Evolutionary conservation across 2,329 filamentous ascomycete species (phyloP), one percentile per base, ranked within the genome.

Genomic region (Monosporascus sp.): DNA sequence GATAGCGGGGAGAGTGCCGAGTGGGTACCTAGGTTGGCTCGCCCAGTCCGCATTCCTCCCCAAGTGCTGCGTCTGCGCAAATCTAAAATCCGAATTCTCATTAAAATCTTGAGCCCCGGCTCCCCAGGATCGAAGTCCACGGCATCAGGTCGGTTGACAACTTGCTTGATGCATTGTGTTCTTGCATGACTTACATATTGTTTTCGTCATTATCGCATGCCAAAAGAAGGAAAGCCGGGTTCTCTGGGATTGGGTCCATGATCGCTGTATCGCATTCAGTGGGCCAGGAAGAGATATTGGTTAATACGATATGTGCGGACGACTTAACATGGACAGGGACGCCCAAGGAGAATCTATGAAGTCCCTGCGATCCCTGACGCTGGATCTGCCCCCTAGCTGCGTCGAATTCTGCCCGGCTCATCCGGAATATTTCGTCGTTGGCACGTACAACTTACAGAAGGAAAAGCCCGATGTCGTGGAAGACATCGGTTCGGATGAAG

Each of bases 381-480:
- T 90, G 20, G 81, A 88, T 50, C 74, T 88, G 0, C 88, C 88
- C 4, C 89, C 89, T 2, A 89, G 88, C 63, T 92, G 88, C 65
- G 76, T 91, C n/a, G 84, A 89, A 55, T 90, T 91, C 62, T 88
- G 83, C 57, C 83, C 84, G 1, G 68, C 70, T 1, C 66, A 83
- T 53, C 80, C 82, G 0, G 72, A 83, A 0, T 82, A 86, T 63
- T 85, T 96, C 59, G 76, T 95, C 0, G 80, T 96, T 47, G 93
- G 92, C 39, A 96, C 92, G 1, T 97, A 97, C 70, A 82, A 87
- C 57, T 78, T 96, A 27, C 75, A 90, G 57, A 77, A 78, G 55
- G 66, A 75, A 48, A 62, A 70, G 44, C 50, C 52, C 6, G 55
- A 54, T n/a, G n/a, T 22, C 22, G 57, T 62, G 5, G 53, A 57